Base-by-base conservation (phyloP, 2,329 filamentous ascomycete species). In the Trichophyton rubrum region DNA sequence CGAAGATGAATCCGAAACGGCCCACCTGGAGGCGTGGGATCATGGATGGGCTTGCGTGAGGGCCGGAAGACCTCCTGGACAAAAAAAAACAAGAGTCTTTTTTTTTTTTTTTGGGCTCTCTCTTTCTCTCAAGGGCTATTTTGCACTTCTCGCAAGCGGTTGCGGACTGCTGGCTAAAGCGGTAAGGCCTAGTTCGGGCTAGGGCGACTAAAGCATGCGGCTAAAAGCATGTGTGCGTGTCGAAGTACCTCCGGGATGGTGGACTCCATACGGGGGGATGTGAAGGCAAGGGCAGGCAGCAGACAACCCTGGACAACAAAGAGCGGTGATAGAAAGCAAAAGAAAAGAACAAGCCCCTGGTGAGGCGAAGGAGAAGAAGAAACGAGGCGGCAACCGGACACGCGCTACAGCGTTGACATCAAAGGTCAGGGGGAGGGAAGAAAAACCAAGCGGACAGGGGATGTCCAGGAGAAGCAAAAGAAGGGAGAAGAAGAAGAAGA, bases 151-250 rank as follows among this genome's bases (percentile, higher is more conserved):
- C 40, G n/a, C 40, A 43, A 17, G 45, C 20, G 45, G 22, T 49
- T 27, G 24, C n/a, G 49, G 49, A 3, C 17, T 55, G 49, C 8
- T 55, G 49, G 49, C 20, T 55, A 27, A 38, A 55, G 49, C 49
- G 49, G 49, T 55, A 55, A 55, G 20, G 49, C 49, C 49, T 35
- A 33, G 49, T 55, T 22, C 49, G n/a, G 49, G 27, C 49, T 55
- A 55, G 38, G 49, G 49, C 49, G 49, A 55, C 49, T 55, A 55
- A 55, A 27, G 24, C 49, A 55, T 55, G 49, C 49, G 49, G 49
- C 49, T 35, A 55, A 55, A 55, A 55, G 49, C 49, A 33, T 33
- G 49, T 55, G 49, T 55, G 30, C 49, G 49, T 55, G 49, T 55
- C 30, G n/a, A n/a, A n/a, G n/a, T 55, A 35, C 20, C 49, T 17